Conservation (phyloP, 306 rosid genomes). For the Trifolium dubium region DNA sequence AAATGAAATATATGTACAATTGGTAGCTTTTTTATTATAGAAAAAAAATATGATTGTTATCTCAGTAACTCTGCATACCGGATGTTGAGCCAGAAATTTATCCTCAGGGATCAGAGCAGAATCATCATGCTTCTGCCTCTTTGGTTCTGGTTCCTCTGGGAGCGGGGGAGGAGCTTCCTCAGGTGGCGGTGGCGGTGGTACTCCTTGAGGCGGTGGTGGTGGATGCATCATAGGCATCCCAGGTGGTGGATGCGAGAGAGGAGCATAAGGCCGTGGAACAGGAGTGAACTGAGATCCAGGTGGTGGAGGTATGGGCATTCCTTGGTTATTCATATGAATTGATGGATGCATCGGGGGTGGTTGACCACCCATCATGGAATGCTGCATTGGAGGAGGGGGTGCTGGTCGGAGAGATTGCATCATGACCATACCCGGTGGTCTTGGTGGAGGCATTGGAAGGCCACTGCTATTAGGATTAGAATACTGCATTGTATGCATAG, state of each 20-base stretch:
- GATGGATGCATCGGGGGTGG: constrained; percentile 71
- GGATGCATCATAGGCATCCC: constrained; percentile 83
- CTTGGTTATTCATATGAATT: constrained; percentile 60
- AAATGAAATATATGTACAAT: not conserved
- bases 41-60: constrained; percentile 11
- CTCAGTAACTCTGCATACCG: constrained; percentile 49
- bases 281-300: constrained; percentile 89
- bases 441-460: constrained; percentile 64
- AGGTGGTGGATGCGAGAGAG: constrained; percentile 63
- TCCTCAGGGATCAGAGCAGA: constrained; percentile 86
- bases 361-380: constrained; percentile 57
- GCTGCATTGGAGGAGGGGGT: constrained; percentile 71
- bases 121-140: constrained; percentile 90
- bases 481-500: constrained; percentile 63
- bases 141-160: constrained; percentile 95
- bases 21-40: not conserved
- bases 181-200: constrained; percentile 89
- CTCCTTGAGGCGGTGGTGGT: constrained; percentile 84
- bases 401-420: constrained; percentile 69
- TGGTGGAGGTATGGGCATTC: constrained; percentile 74
- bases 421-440: constrained; percentile 67
- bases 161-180: constrained; percentile 99
- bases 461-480: constrained; percentile 61
- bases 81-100: constrained; percentile 86
- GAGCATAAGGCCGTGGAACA: constrained; percentile 63